Evolutionary conservation across 176 grass and related monocot genomes (phyloP).

Genomic region (Juncus effusus): DNA sequence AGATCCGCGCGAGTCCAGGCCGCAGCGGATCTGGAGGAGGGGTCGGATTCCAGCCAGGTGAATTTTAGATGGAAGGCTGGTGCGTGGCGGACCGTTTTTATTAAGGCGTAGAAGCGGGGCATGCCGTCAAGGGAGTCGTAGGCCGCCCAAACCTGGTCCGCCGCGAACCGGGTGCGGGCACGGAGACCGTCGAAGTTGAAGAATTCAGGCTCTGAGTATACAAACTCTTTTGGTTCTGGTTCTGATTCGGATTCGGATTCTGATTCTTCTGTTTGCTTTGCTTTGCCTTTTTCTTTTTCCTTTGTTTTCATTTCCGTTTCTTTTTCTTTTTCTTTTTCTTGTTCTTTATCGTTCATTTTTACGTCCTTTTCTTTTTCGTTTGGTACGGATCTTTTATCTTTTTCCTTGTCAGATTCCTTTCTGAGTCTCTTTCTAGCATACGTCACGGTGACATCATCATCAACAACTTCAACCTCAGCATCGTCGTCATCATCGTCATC

Average conservation of each 20-base stretch:
- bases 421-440: slow-evolving; percentile 24
- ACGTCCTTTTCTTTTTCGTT: slow-evolving; percentile 19
- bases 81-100: slow-evolving; percentile 42
- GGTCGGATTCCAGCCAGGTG: slow-evolving; percentile 64
- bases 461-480: background rate
- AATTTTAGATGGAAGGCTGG: slow-evolving; percentile 40
- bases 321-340: too few species aligned
- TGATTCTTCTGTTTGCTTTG: too few species aligned
- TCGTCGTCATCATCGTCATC: slow-evolving; percentile 25
- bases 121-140: slow-evolving; percentile 78
- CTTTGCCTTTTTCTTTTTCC: background rate
- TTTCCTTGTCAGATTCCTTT: slow-evolving; percentile 12
- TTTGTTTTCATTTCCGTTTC: background rate
- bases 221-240: slow-evolving; percentile 20
- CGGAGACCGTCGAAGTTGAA: slow-evolving; percentile 54
- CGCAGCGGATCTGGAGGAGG: slow-evolving; percentile 32
- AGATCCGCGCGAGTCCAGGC: slow-evolving; percentile 45
- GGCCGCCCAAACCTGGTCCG: slow-evolving; percentile 76
- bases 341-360: background rate
- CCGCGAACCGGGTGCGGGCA: slow-evolving; percentile 42
- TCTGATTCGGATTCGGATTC: background rate
- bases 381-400: background rate
- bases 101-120: slow-evolving; percentile 79
- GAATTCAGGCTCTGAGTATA: slow-evolving; percentile 70
- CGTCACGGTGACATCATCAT: background rate